Conservation (phyloP, 371 early-diverging fungal genomes). For the Mucor irregularis region DNA sequence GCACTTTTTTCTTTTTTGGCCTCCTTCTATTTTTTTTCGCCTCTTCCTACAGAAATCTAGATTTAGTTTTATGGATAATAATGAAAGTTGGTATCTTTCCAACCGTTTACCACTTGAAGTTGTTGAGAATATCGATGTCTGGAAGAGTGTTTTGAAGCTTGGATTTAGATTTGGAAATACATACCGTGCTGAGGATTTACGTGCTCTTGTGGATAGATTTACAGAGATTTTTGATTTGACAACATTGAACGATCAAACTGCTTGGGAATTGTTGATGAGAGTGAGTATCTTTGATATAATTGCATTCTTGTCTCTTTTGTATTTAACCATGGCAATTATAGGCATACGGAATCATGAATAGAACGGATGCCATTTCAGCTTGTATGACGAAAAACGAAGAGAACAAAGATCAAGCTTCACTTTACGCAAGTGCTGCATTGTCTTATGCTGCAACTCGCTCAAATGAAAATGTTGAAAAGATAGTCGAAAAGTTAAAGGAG, state of each 20-base stretch:
- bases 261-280: constrained; percentile 36
- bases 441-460: constrained; percentile 22
- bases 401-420: background rate
- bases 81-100: no score
- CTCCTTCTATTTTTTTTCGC: no score
- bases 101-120: constrained; percentile 16
- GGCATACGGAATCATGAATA: constrained; percentile 25
- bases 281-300: constrained; percentile 17
- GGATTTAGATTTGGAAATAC: constrained; percentile 26
- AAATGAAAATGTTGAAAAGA: constrained; percentile 11
- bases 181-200: constrained; percentile 25
- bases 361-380: constrained; percentile 3
- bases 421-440: constrained; percentile 13
- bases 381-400: constrained; percentile 1
- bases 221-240: constrained; percentile 17
- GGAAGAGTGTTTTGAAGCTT: constrained; percentile 33
- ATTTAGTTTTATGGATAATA: no score
- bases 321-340: background rate
- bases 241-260: constrained; percentile 17
- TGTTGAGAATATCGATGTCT: constrained; percentile 25
- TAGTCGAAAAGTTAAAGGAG: constrained; percentile 19
- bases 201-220: constrained; percentile 25
- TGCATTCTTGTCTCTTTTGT: background rate
- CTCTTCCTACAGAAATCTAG: no score
- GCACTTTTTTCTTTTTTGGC: no score